Evolutionary conservation across 1,284 basidiomycete genomes (phyloP), one percentile per base, ranked within the genome.

Genomic region (Anthracocystis setariae): DNA sequence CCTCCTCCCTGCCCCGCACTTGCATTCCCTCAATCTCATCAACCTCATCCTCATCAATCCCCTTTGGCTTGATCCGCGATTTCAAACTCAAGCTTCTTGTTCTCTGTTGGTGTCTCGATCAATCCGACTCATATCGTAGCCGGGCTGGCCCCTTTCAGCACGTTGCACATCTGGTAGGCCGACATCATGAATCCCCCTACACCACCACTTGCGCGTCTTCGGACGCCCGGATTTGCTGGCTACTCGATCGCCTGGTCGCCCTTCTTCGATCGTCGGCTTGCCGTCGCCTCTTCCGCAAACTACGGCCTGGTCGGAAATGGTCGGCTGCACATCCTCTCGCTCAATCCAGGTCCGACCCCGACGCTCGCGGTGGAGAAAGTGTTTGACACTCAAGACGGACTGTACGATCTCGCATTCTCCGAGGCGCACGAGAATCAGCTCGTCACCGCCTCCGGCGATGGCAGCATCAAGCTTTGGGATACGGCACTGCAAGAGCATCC

Each of bases 271-370:
- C 86, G 87, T 17, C 87, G 89, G 23, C 84, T 97, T 25, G 95
- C 94, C 1, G 86, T 96, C 18, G 93, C 93, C 5, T 92, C 92
- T 1, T 88, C 93, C 0, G 92, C 94, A 33, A 98, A 98, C 84
- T 98, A 93, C 83, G 94, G 95, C 2, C 87, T 98, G 5, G 91
- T 98, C 24, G 95, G 95, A 17, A 97, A 97, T 83, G 95, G 95
- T 8, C 65, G 77, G 1, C 48, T 82, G 2, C 67, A 75, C 60
- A 59, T 81, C 21, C 53, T 78, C 25, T 45, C 58, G 3, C 55
- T 75, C 17, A 29, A 56, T 0, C 49, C 56, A 4, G 25, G 44
- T 15, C 39, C 55, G 3, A 25, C 51, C 1, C 18, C 53, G 3
- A 29, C 47, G 9, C 63, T 76, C 8, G 32, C 37, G 5, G 55